phyloP scores from a whole-genome alignment of 73 alveolate genomes.

The Symbiodinium natans region DNA sequence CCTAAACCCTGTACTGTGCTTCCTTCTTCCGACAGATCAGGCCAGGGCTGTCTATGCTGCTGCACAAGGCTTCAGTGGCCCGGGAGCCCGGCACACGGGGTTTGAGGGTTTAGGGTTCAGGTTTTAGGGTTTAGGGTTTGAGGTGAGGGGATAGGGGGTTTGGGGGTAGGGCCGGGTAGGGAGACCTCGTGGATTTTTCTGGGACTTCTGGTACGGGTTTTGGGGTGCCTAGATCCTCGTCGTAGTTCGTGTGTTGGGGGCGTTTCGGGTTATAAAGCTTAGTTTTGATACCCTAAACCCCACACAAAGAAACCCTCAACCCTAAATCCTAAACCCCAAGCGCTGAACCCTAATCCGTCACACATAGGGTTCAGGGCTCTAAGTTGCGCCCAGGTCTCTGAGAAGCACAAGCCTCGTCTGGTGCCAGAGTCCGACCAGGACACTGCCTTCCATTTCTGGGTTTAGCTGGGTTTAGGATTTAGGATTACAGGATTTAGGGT shows the following conservation, averaged over 20 bases:
- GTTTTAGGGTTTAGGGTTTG: neutral
- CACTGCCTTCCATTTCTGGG: no score
- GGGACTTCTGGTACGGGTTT: neutral
- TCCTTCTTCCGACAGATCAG: neutral
- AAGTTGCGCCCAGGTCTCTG: neutral
- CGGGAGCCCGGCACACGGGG: no score
- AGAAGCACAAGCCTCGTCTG: neutral
- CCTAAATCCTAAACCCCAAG: no score
- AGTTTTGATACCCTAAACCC: no score
- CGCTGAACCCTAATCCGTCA: no score
- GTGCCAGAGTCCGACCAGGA: constrained; percentile 2
- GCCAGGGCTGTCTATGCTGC: constrained; percentile 4
- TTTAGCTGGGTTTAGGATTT: neutral
- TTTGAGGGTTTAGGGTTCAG: neutral
- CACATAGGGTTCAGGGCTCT: no score
- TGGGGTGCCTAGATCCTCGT: neutral
- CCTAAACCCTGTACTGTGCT: neutral
- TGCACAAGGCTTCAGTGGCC: neutral
- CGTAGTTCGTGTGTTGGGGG: neutral
- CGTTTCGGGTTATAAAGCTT: neutral
- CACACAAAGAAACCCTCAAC: no score
- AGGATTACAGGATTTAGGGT: neutral
- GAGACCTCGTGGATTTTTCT: no score
- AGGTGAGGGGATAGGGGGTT: neutral
- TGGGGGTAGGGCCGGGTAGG: neutral